Conservation (phyloP, 2,329 filamentous ascomycete genomes). For the Diaporthe aspalathi region DNA sequence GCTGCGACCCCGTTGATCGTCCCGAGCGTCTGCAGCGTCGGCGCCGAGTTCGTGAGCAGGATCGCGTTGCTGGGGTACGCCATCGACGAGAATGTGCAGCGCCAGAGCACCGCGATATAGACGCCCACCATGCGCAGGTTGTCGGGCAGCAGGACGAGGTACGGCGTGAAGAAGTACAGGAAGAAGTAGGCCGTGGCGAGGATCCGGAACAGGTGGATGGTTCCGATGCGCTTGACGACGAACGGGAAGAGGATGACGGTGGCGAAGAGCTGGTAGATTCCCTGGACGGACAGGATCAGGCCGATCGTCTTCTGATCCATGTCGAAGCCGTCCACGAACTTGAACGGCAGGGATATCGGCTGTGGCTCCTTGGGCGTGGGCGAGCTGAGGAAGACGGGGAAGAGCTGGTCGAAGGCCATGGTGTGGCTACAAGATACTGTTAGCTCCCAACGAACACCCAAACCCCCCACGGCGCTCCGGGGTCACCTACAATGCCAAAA, state of each 20-base stretch:
- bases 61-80: conserved; percentile 92
- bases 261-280: conserved; percentile 87
- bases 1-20: conserved; percentile 94
- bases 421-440: conserved; percentile 76
- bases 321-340: conserved; percentile 88
- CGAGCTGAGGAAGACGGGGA: conserved; percentile 91
- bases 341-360: conserved; percentile 78
- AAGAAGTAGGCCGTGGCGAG: conserved; percentile 86
- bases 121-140: conserved; percentile 78
- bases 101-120: conserved; percentile 84
- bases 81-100: conserved; percentile 91
- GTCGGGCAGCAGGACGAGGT: conserved; percentile 85
- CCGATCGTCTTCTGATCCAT: conserved; percentile 87
- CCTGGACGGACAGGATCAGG: conserved; percentile 88
- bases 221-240: conserved; percentile 79
- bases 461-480: neutral
- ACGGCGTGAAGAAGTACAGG: conserved; percentile 88
- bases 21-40: conserved; percentile 85
- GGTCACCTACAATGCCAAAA: conserved; percentile 88
- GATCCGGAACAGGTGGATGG: conserved; percentile 83
- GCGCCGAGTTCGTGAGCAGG: conserved; percentile 87
- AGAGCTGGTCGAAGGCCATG: conserved; percentile 93
- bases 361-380: conserved; percentile 59
- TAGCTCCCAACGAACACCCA: conserved; percentile 38
- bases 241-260: conserved; percentile 87